phyloP scores from a whole-genome alignment of 192 early-diverging fungal species.

The Phlyctochytrium arcticum region DNA sequence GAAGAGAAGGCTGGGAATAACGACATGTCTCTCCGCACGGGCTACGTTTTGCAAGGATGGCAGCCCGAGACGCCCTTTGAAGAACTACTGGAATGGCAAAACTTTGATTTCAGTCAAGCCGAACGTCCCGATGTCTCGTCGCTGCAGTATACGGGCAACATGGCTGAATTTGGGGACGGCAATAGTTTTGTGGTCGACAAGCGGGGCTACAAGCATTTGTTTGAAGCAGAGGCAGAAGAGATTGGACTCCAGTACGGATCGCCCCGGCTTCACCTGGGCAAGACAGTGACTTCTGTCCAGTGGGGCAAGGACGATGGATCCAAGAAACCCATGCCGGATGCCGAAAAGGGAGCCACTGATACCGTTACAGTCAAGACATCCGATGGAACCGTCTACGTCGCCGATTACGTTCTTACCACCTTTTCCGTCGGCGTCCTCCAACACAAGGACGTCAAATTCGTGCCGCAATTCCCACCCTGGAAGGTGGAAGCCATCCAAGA shows the following conservation, averaged over 20 bases:
- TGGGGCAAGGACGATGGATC: not conserved
- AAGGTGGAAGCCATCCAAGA: not conserved
- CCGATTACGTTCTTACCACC: not conserved
- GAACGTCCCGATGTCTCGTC: not conserved
- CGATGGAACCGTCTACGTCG: not conserved
- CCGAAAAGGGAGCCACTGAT: no score
- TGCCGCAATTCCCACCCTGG: not conserved
- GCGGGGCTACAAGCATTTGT: not conserved
- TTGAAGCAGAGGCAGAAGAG: not conserved
- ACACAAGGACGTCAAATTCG: not conserved
- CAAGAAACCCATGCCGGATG: not conserved
- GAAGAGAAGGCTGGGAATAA: not conserved
- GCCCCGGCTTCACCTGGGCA: not conserved
- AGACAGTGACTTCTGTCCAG: not conserved
- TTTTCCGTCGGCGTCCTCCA: not conserved
- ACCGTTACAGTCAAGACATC: not conserved
- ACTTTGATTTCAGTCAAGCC: not conserved
- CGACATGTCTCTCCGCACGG: not conserved
- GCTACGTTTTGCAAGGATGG: not conserved
- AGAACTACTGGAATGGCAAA: not conserved
- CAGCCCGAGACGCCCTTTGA: not conserved
- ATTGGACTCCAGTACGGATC: not conserved
- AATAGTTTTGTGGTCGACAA: not conserved
- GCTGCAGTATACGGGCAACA: not conserved
- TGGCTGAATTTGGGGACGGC: not conserved